Base-by-base conservation (phyloP, 2,329 filamentous ascomycete species). In the Fusarium bulbicola region DNA sequence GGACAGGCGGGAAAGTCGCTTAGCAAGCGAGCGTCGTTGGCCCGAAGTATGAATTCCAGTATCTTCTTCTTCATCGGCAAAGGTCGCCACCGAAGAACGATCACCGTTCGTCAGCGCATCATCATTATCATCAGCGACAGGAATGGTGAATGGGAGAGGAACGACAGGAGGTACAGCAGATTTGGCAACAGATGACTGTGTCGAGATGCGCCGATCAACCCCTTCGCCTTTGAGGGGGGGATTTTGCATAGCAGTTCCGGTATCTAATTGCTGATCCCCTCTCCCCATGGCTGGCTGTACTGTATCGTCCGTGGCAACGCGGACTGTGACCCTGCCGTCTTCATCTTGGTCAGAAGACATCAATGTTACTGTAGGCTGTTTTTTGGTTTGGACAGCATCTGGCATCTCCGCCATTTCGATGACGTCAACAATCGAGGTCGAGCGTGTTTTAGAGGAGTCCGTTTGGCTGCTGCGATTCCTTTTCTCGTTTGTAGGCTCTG, bases 61-160 rank as follows among this genome's bases (percentile, higher is more conserved):
- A n/a, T 86, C 86, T 16, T 86, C 86, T 18, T 86, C 86, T 34
- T 91, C 86, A 63, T 92, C 91, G 21, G 92, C 91, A 76, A 92
- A 87, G 0, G 92, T 92, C 7, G 92, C 93, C 26, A 93, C 85
- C 4, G 93, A 93, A 6, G 92, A 94, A 34, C 86, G 82, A 26
- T 87, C 86, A 21, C 86, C 85, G 11, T 87, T 84, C 5, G 79
- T 77, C 18, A 70, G 43, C 30, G 82, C 79, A 9, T 85, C 82
- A 3, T 85, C 81, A 18, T 85, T n/a, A 15, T 62, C 82, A 5
- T 84, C 82, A 18, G 84, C 82, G 26, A 81, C 80, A 2, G 90
- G 90, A 4, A 93, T 83, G 15, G 79, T 86, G 80, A 93, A 93
- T 1, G 92, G 92, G 4, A 93, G 83, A 21, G 92, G 90, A 2